Conservation (phyloP, 768 basidiomycete genomes). For the Boletus patriciae region DNA sequence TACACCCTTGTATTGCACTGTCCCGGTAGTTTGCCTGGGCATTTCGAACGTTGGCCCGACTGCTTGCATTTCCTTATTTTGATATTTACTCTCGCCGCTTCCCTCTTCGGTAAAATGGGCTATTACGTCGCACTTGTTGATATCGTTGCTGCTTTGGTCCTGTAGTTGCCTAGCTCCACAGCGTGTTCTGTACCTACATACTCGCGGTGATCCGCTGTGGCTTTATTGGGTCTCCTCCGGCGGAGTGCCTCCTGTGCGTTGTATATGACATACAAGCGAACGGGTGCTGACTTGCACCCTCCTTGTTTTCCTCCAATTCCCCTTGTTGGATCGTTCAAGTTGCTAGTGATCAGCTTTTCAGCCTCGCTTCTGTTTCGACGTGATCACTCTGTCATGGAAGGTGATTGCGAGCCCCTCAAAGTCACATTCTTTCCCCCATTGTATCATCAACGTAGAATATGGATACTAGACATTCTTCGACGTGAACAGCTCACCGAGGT, state of each 20-base stretch:
- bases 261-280: conserved; percentile 1
- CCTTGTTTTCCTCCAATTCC: not conserved
- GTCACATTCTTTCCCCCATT: conserved; percentile 72
- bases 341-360: not conserved
- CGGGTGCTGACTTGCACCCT: not conserved
- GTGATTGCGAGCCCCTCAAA: conserved; percentile 29
- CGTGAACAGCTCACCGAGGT: conserved; percentile 57
- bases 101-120: not conserved
- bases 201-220: not conserved
- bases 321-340: not conserved
- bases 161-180: conserved; percentile 3
- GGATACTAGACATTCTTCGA: conserved; percentile 65
- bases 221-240: conserved; percentile 26
- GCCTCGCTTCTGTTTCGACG: not conserved
- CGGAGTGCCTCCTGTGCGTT: conserved; percentile 10
- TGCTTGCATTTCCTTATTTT: conserved; percentile 8
- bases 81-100: not conserved
- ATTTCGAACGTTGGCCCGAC: not conserved
- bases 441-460: conserved; percentile 65
- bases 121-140: conserved; percentile 6
- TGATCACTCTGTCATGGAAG: conserved; percentile 21
- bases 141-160: conserved; percentile 15
- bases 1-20: conserved; percentile 1
- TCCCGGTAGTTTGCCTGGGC: not conserved
- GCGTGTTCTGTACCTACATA: not conserved